Percentiles rank a stretch among this genome's conserved stretches.
These are phyloP conservation scores for Yamadazyma akitaensis DNA, from an alignment of 805 yeast species.

Conservation along the genomic window DNA sequence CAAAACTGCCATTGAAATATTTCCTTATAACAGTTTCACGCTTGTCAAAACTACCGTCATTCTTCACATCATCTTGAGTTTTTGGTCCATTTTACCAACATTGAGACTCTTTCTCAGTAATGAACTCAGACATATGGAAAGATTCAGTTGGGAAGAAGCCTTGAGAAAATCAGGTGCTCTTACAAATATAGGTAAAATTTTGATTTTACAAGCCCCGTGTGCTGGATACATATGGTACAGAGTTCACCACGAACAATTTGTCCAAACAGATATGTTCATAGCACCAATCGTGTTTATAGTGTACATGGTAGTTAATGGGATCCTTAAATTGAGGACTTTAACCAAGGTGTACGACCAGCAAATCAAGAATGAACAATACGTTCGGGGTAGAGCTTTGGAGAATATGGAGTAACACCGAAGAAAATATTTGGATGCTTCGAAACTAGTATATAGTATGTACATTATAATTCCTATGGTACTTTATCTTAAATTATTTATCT, in stretches of 20 bases:
- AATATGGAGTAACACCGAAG: conserved; percentile 22
- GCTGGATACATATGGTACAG: not conserved
- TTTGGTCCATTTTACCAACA: conserved; percentile 10
- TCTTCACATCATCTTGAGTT: conserved; percentile 3
- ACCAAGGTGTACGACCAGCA: conserved; percentile 32
- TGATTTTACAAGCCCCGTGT: not conserved
- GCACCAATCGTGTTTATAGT: conserved; percentile 12
- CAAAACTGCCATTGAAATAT: not conserved
- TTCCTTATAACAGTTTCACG: not conserved
- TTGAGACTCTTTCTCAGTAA: not conserved
- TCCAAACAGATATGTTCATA: conserved; percentile 7
- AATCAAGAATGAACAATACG: conserved; percentile 57
- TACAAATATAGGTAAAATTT: not conserved
- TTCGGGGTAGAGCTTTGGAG: conserved; percentile 54
- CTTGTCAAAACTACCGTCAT: not conserved
- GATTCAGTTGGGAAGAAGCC: conserved; percentile 6
- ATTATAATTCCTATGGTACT: too few relatives aligned
- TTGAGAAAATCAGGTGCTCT: not conserved
- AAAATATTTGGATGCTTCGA: too few relatives aligned
- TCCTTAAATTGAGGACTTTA: conserved; percentile 9
- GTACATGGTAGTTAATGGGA: conserved; percentile 13
- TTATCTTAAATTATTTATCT: not conserved
- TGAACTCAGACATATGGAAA: conserved; percentile 4
- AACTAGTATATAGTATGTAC: not conserved
- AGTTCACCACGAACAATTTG: not conserved